These are phyloP conservation scores for Saprolegnia diclina DNA, from an alignment of 352 stramenopile species.

Conservation along the genomic window DNA sequence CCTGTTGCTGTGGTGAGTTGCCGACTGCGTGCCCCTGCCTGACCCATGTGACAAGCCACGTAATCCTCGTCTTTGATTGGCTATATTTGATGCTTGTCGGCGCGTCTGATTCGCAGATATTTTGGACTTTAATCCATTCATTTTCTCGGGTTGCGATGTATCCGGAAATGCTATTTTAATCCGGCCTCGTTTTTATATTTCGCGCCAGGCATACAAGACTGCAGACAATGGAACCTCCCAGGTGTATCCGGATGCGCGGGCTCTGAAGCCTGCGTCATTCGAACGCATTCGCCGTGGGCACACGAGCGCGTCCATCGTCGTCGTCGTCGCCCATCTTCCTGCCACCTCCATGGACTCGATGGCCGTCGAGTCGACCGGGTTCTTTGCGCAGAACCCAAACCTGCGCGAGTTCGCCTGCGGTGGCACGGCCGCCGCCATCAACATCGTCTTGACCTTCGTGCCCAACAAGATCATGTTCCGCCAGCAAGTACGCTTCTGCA, in stretches of 20 bases:
- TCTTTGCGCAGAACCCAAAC: constrained; percentile 59
- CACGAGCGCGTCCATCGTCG: not conserved
- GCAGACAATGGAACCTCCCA: constrained; percentile 4
- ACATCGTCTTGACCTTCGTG: constrained; percentile 83
- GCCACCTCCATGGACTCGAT: not conserved
- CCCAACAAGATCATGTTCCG: constrained; percentile 90
- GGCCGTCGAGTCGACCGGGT: constrained; percentile 17
- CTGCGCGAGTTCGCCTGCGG: constrained; percentile 78
- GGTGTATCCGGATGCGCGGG: constrained; percentile 8
- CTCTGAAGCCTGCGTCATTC: not conserved
- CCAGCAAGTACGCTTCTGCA: constrained; percentile 56
- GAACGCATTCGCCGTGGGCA: not conserved
- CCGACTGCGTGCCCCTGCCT: not conserved
- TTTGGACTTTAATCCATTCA: not conserved
- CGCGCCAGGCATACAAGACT: not conserved
- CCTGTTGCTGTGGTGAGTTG: not conserved
- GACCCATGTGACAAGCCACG: not conserved
- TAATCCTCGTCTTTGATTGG: not conserved
- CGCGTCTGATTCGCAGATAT: not conserved
- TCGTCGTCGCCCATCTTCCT: not conserved
- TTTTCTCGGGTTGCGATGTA: not conserved
- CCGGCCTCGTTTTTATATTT: not conserved
- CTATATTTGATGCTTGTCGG: not conserved
- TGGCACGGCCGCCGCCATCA: constrained; percentile 74
- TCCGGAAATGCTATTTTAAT: constrained; percentile 2